Conservation (phyloP, 2,329 filamentous ascomycete species). For the Pleurostoma richardsiae region DNA sequence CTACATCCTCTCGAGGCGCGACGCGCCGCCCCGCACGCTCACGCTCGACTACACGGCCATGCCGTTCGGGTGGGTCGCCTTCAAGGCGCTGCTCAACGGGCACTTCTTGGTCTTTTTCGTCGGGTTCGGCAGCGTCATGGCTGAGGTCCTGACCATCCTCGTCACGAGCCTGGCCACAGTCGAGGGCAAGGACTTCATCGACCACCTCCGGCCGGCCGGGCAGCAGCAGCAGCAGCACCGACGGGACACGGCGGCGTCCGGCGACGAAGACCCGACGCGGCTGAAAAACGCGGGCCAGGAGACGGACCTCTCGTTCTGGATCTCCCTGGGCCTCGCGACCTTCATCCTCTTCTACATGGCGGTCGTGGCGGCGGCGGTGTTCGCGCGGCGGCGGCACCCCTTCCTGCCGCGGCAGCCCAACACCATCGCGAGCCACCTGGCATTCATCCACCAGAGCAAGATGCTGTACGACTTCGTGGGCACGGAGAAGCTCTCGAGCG, state of each 20-base stretch:
- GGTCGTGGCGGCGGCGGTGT: conserved; percentile 53
- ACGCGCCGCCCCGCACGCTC: conserved; percentile 60
- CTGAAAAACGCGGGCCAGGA: conserved; percentile 50
- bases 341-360: conserved; percentile 64
- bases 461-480: conserved; percentile 74
- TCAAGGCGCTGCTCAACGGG: conserved; percentile 56
- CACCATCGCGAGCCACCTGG: conserved; percentile 70
- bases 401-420: conserved; percentile 76
- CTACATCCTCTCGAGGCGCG: conserved; percentile 61
- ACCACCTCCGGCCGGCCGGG: conserved; percentile 14
- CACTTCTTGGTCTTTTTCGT: conserved; percentile 64
- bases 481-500: conserved; percentile 57
- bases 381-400: conserved; percentile 57
- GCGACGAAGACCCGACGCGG: conserved; percentile 9
- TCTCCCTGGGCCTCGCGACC: conserved; percentile 56
- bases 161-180: conserved; percentile 61
- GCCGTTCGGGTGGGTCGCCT: conserved; percentile 60
- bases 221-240: conserved; percentile 7
- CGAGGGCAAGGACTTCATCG: conserved; percentile 55
- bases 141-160: conserved; percentile 68
- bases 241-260: background rate
- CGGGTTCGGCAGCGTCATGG: conserved; percentile 65
- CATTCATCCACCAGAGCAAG: conserved; percentile 74
- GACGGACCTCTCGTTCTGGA: conserved; percentile 59
- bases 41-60: conserved; percentile 70